Evolutionary conservation across 2,329 filamentous ascomycete genomes (phyloP), one percentile per base, ranked within the genome.

Genomic region (Coccinonectria pachysandricola): DNA sequence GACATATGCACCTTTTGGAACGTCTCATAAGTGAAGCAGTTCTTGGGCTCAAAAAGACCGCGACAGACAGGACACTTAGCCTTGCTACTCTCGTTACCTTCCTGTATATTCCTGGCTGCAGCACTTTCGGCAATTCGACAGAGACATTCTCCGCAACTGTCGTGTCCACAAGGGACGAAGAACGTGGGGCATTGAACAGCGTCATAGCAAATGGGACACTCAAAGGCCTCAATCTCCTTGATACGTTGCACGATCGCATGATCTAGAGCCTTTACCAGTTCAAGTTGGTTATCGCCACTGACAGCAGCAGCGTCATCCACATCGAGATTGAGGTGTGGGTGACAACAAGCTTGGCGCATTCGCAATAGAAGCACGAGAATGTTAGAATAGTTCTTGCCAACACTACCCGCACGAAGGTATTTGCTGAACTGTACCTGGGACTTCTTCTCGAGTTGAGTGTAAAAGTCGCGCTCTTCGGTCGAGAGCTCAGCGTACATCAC

Each of bases 191-290:
- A 86, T 9, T 69, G 64, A 6, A 79, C 72, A 3, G 65, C 75
- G 43, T 94, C 86, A 32, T 81, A 77, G 50, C 86, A 94, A 12
- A 91, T 75, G 0, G 82, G 82, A 45, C 86, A 93, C 48, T 87
- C 79, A 25, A 88, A 83, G 3, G 63, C 68, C 1, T 74, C 63
- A 1, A 52, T 49, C 2, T 46, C 49, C 39, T 61, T 79, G 46
- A 91, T 66, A 6, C 83, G 72, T n/a, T 60, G 46, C 11, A 92
- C 64, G 8, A 84, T 79, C 10, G 71, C 60, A 1, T 52, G 40
- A 5, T 61, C 51, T 8, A 94, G 59, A 12, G 60, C 49, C 42
- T 70, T 68, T 2, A 84, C 82, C 12, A 83, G 64, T 2, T 65
- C 62, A 9, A 73, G 46, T 48, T 83, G 68, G 15, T 75, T 63